phyloP scores from a whole-genome alignment of 805 yeast species.

The Ogataea kodamae region DNA sequence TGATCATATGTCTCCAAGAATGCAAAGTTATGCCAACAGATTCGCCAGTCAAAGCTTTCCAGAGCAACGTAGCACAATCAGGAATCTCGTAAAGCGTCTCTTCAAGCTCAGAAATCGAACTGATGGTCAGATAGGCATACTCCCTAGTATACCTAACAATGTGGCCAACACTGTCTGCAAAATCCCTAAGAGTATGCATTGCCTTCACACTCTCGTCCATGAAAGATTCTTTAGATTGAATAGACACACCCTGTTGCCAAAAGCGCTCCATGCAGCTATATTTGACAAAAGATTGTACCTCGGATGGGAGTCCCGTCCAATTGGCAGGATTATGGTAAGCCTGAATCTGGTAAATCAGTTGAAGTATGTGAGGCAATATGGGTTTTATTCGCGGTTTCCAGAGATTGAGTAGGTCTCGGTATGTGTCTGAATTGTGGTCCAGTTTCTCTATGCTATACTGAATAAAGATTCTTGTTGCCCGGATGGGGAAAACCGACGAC shows the following conservation, averaged over 20 bases:
- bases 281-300: slow-evolving; percentile 88
- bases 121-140: slow-evolving; percentile 86
- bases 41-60: slow-evolving; percentile 86
- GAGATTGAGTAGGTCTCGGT: slow-evolving; percentile 59
- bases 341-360: slow-evolving; percentile 83
- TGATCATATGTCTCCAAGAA: slow-evolving; percentile 96
- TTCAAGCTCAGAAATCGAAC: slow-evolving; percentile 85
- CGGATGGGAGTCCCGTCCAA: slow-evolving; percentile 83
- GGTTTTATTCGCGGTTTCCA: slow-evolving; percentile 96
- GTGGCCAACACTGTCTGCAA: slow-evolving; percentile 97
- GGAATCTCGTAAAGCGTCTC: slow-evolving; percentile 87
- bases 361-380: slow-evolving; percentile 85
- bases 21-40: slow-evolving; percentile 86
- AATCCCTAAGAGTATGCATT: slow-evolving; percentile 87
- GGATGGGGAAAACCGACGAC: slow-evolving; percentile 90
- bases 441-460: slow-evolving; percentile 94
- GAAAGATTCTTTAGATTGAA: slow-evolving; percentile 89
- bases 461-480: slow-evolving; percentile 91
- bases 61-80: slow-evolving; percentile 66
- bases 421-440: slow-evolving; percentile 74
- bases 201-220: slow-evolving; percentile 93
- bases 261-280: slow-evolving; percentile 89
- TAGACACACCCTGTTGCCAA: slow-evolving; percentile 98
- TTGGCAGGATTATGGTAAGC: slow-evolving; percentile 92
- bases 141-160: slow-evolving; percentile 93